These are phyloP conservation scores for Kwoniella heveanensis DNA, from an alignment of 768 basidiomycete genomes.

Conservation along the genomic window DNA sequence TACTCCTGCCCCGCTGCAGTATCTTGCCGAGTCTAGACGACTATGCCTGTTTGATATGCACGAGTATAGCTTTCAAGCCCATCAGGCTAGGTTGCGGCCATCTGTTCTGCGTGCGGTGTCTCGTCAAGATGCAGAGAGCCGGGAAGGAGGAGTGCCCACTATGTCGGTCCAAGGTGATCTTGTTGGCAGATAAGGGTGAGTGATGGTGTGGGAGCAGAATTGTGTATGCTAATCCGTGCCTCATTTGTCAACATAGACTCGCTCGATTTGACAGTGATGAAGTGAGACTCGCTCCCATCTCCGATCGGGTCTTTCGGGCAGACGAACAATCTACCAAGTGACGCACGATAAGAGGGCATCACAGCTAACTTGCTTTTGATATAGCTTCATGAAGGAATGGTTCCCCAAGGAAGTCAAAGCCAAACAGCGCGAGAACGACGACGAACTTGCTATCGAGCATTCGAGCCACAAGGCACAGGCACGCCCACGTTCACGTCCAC, in stretches of 20 bases:
- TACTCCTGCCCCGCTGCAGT: conserved; percentile 6
- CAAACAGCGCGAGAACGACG: conserved; percentile 74
- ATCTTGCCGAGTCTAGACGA: conserved; percentile 58
- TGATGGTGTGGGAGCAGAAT: conserved; percentile 12
- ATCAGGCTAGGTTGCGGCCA: conserved; percentile 79
- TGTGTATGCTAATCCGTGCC: neutral
- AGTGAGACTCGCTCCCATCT: conserved; percentile 34
- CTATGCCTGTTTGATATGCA: conserved; percentile 85
- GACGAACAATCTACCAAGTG: neutral
- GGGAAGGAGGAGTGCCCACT: conserved; percentile 76
- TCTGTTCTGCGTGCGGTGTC: conserved; percentile 60
- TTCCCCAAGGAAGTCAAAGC: conserved; percentile 79
- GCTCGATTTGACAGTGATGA: conserved; percentile 53
- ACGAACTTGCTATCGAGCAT: conserved; percentile 72
- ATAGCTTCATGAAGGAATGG: conserved; percentile 89
- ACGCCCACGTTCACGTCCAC: neutral
- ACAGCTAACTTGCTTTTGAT: too few species aligned
- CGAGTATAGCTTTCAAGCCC: conserved; percentile 87
- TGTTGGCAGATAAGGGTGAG: conserved; percentile 75
- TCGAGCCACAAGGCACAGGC: too few species aligned
- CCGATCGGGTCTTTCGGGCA: neutral
- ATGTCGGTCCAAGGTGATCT: conserved; percentile 76
- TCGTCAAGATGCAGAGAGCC: conserved; percentile 89
- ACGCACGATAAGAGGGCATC: too few species aligned
- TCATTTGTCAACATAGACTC: conserved; percentile 27